Conservation (phyloP, 495 filamentous ascomycete genomes). For the Penicillium pulvis region DNA sequence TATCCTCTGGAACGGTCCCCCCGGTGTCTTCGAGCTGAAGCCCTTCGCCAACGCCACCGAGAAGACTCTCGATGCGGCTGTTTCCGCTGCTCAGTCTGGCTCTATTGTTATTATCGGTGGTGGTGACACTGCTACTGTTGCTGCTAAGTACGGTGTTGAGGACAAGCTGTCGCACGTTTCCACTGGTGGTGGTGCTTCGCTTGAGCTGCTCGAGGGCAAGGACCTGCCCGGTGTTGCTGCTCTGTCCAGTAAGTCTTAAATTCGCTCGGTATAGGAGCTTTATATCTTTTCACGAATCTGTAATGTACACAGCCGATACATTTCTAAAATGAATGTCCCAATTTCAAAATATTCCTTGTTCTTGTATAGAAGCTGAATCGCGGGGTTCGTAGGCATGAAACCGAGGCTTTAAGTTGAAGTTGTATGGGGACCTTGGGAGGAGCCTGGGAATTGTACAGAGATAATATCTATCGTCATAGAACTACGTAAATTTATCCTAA, state of each 20-base stretch:
- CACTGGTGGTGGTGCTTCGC: conserved; percentile 91
- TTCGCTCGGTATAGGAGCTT: background rate
- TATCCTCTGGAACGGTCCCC: conserved; percentile 98
- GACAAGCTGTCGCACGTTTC: conserved; percentile 97
- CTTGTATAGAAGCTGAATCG: conserved; percentile 12
- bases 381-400: conserved; percentile 28
- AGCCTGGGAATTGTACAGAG: background rate
- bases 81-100: conserved; percentile 73
- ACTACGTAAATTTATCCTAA: background rate
- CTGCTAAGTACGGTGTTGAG: conserved; percentile 95
- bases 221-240: conserved; percentile 91
- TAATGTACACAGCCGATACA: conserved; percentile 28
- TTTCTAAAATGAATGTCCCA: conserved; percentile 13
- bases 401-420: conserved; percentile 4
- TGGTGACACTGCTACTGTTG: conserved; percentile 96
- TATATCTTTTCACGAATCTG: conserved; percentile 30
- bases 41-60: conserved; percentile 91
- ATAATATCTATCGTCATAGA: background rate
- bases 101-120: conserved; percentile 98
- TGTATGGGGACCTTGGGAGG: background rate
- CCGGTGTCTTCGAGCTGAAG: conserved; percentile 97
- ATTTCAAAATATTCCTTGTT: background rate
- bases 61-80: conserved; percentile 82
- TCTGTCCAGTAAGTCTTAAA: conserved; percentile 79
- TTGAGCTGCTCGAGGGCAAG: conserved; percentile 97